Conservation (phyloP, 257 asterid genomes). For the Plantago ovata region DNA sequence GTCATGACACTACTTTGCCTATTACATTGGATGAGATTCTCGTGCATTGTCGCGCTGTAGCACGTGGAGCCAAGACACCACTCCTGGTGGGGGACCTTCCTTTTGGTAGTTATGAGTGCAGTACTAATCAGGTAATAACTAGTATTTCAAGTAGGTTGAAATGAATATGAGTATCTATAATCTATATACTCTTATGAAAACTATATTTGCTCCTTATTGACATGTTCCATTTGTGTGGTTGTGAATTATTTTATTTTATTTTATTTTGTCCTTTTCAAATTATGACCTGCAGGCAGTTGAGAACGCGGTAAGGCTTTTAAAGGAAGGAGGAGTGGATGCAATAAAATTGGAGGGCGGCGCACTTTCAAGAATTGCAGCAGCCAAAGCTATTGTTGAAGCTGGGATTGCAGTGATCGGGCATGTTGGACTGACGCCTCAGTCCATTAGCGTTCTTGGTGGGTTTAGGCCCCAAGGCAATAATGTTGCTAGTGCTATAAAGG, state of each 20-base stretch:
- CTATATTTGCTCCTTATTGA: not conserved
- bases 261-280: too few relatives aligned
- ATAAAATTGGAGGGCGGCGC: constrained; percentile 94
- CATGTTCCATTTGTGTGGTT: not conserved
- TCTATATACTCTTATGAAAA: too few relatives aligned
- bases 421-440: constrained; percentile 96
- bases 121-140: constrained; percentile 58
- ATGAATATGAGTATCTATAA: constrained; percentile 4
- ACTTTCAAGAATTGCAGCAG: constrained; percentile 92
- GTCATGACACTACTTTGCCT: constrained; percentile 92
- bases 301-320: constrained; percentile 69
- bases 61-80: constrained; percentile 87
- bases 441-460: constrained; percentile 95
- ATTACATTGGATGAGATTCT: constrained; percentile 92
- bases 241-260: constrained; percentile 24
- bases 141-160: not conserved
- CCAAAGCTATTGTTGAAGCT: constrained; percentile 91
- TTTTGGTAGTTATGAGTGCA: constrained; percentile 83
- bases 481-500: constrained; percentile 82
- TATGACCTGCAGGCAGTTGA: constrained; percentile 80
- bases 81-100: constrained; percentile 87
- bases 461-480: constrained; percentile 92
- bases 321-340: constrained; percentile 98
- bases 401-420: constrained; percentile 98
- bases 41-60: constrained; percentile 85